Conservation (phyloP, 306 rosid genomes). For the Abrus precatorius region DNA sequence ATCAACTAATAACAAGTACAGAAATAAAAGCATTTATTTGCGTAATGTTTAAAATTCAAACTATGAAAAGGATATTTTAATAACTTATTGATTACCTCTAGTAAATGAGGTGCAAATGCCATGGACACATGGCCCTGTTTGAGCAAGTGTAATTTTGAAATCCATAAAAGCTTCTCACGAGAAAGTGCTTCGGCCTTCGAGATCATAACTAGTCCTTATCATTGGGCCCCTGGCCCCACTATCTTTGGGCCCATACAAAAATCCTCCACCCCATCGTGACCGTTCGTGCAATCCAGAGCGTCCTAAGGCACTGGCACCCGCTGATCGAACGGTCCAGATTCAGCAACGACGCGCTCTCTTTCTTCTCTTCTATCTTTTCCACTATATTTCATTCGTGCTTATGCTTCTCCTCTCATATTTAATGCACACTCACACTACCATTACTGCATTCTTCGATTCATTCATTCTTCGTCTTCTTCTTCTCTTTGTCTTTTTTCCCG, state of each 20-base stretch:
- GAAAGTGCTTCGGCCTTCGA: not conserved
- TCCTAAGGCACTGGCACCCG: not conserved
- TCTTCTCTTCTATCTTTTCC: too few relatives aligned
- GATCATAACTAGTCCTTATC: not conserved
- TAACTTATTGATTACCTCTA: slow-evolving; percentile 3
- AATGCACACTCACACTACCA: slow-evolving; percentile 35
- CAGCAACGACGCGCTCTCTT: not conserved
- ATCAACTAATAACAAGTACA: not conserved
- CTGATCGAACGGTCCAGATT: not conserved
- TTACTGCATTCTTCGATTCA: slow-evolving; percentile 29
- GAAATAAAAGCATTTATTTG: slow-evolving; percentile 10
- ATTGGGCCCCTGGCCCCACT: not conserved
- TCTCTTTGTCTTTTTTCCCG: not conserved
- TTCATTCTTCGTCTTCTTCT: not conserved
- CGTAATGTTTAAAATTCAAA: slow-evolving; percentile 17
- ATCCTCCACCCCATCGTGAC: slow-evolving; percentile 25
- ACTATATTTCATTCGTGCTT: not conserved
- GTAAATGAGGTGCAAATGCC: not conserved
- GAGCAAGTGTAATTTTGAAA: slow-evolving; percentile 14
- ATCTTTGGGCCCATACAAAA: slow-evolving; percentile 6
- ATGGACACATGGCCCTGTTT: not conserved
- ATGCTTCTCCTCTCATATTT: slow-evolving; percentile 20
- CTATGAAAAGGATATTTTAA: not conserved
- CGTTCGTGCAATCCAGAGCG: slow-evolving; percentile 11
- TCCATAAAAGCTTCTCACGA: not conserved